Percentiles rank a stretch among this genome's conserved stretches.
These are phyloP conservation scores for Trametes cubensis DNA, from an alignment of 768 basidiomycete species.

Conservation along the genomic window DNA sequence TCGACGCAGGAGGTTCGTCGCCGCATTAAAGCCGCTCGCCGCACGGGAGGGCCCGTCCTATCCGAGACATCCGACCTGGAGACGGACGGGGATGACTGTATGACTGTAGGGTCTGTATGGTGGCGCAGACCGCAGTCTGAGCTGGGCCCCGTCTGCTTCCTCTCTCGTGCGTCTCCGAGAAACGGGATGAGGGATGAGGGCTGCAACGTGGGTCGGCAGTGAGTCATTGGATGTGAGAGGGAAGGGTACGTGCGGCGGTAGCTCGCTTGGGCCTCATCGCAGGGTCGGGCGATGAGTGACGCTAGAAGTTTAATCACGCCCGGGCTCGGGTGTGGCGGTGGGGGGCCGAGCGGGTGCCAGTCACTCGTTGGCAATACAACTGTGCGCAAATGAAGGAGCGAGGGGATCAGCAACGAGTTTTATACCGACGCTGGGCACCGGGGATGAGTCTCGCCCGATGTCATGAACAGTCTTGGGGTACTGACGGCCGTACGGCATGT, in stretches of 20 bases:
- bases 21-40: constrained; percentile 6
- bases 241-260: constrained; percentile 1
- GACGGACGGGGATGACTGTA: too few species aligned
- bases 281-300: neutral
- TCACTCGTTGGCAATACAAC: neutral
- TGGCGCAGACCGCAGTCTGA: too few species aligned
- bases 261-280: constrained; percentile 2
- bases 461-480: neutral
- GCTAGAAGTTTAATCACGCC: constrained; percentile 20
- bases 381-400: constrained; percentile 2
- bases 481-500: constrained; percentile 13
- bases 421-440: constrained; percentile 5
- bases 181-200: too few species aligned
- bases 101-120: too few species aligned
- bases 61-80: too few species aligned
- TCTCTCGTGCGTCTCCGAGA: too few species aligned
- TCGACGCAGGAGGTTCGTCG: too few species aligned
- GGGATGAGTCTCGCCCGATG: constrained; percentile 4
- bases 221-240: neutral
- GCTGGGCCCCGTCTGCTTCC: too few species aligned
- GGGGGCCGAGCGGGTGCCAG: neutral
- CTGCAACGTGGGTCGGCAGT: neutral
- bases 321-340: neutral
- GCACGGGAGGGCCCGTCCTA: too few species aligned
- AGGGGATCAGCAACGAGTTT: neutral